A percentile compares a stretch with the other conserved stretches of the same genome.
Evolutionary conservation across 2,329 filamentous ascomycete genomes (phyloP).

Genomic region (Sclerotinia borealis): DNA sequence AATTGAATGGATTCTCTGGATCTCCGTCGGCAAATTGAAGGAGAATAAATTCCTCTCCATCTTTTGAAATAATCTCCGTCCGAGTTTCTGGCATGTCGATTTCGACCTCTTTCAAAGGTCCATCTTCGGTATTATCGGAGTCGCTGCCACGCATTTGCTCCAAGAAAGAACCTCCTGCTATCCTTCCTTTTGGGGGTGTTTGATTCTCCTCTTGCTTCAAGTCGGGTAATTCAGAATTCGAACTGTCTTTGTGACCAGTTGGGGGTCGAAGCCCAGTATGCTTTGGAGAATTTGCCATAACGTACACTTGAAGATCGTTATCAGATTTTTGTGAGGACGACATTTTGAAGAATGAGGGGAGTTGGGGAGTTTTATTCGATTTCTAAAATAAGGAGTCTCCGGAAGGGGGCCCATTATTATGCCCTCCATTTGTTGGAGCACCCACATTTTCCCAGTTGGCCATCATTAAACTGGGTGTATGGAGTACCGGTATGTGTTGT

Average conservation of each 20-base stretch:
- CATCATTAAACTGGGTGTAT: slow-evolving; percentile 2
- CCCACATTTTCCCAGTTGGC: slow-evolving; percentile 1
- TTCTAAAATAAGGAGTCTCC: slow-evolving; percentile 10
- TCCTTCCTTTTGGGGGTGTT: slow-evolving; percentile 28
- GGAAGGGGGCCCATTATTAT: slow-evolving; percentile 1
- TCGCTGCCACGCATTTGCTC: slow-evolving; percentile 33
- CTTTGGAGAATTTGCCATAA: slow-evolving; percentile 1
- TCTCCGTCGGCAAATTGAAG: slow-evolving; percentile 42
- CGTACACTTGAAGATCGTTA: not conserved
- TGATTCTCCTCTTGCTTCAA: slow-evolving; percentile 20
- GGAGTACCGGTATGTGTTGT: slow-evolving; percentile 10
- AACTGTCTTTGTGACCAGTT: not conserved
- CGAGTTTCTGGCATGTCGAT: slow-evolving; percentile 44
- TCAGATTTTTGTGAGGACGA: not conserved
- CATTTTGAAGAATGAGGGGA: not conserved
- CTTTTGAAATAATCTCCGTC: slow-evolving; percentile 37
- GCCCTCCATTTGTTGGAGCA: not conserved
- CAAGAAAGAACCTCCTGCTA: slow-evolving; percentile 37
- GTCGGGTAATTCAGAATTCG: not conserved
- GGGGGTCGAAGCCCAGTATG: not conserved
- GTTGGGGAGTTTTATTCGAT: slow-evolving; percentile 12
- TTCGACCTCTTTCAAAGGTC: slow-evolving; percentile 38
- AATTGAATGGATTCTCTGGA: slow-evolving; percentile 47
- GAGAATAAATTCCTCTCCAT: slow-evolving; percentile 41
- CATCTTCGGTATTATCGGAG: slow-evolving; percentile 25